Percentiles rank a stretch among this genome's conserved stretches.
These are phyloP conservation scores for Colletotrichum gloeosporioides DNA, from an alignment of 2,329 filamentous ascomycete species.

Conservation along the genomic window DNA sequence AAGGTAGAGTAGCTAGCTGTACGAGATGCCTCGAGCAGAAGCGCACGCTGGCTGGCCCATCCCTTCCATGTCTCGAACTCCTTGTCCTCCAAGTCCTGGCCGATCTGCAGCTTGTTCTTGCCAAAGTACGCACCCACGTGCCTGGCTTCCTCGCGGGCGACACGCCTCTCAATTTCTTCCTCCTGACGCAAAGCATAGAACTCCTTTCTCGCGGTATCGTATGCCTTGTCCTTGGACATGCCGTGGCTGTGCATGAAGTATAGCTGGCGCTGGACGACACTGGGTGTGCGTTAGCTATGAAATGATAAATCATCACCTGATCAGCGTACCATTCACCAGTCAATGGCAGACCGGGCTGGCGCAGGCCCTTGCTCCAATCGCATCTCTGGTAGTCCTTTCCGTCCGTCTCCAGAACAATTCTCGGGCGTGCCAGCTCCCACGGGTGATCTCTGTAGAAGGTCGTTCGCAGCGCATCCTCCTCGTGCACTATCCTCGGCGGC, in stretches of 20 bases:
- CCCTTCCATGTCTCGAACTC: conserved; percentile 84
- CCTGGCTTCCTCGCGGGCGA: conserved; percentile 87
- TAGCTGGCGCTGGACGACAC: conserved; percentile 90
- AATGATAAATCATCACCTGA: neutral
- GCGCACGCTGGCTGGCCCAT: conserved; percentile 68
- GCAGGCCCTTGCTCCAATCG: conserved; percentile 79
- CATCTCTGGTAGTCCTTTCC: conserved; percentile 79
- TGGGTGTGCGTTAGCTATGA: conserved; percentile 42
- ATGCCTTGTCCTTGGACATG: conserved; percentile 72
- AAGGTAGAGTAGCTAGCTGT: conserved; percentile 49
- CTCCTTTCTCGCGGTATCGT: conserved; percentile 86
- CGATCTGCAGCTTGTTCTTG: conserved; percentile 74
- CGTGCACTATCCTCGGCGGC: conserved; percentile 78
- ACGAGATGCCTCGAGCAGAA: conserved; percentile 42
- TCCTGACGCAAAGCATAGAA: conserved; percentile 86
- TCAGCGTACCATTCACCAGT: conserved; percentile 79
- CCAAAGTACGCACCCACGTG: conserved; percentile 90
- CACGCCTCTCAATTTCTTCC: conserved; percentile 81
- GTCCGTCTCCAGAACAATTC: conserved; percentile 83
- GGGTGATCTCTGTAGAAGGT: conserved; percentile 94
- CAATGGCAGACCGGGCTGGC: conserved; percentile 76
- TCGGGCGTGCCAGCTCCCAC: conserved; percentile 92
- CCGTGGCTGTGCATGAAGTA: conserved; percentile 76
- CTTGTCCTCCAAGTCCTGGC: conserved; percentile 82
- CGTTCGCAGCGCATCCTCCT: conserved; percentile 81